A percentile compares a stretch with the other conserved stretches of the same genome.
Evolutionary conservation across 1,284 basidiomycete species (phyloP).

Genomic region (Sanghuangporus weigelae): DNA sequence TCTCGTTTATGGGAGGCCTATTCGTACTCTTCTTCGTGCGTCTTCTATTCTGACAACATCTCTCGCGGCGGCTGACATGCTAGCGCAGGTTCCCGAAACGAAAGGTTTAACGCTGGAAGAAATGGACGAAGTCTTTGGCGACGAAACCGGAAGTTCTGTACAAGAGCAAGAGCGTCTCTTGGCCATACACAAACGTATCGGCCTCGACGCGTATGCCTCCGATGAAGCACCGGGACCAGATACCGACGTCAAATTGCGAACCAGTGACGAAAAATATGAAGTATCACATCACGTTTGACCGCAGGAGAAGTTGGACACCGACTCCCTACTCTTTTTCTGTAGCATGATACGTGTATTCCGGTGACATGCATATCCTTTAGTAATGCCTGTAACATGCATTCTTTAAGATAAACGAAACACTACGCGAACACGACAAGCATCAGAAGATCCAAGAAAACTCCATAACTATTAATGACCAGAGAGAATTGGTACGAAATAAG

Average conservation of each 20-base stretch:
- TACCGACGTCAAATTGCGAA: neutral
- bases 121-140: slow-evolving; percentile 66
- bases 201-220: slow-evolving; percentile 33
- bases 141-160: slow-evolving; percentile 39
- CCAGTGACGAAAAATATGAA: slow-evolving; percentile 7
- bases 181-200: slow-evolving; percentile 54
- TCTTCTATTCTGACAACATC: slow-evolving; percentile 8
- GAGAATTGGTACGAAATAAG: no score
- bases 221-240: neutral
- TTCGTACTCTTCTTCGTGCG: slow-evolving; percentile 60
- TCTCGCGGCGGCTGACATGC: slow-evolving; percentile 1
- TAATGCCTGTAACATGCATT: no score
- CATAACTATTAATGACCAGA: no score
- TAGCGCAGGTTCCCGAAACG: slow-evolving; percentile 54
- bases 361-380: no score
- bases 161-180: slow-evolving; percentile 51
- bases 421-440: no score
- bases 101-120: slow-evolving; percentile 64
- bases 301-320: neutral
- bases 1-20: slow-evolving; percentile 57
- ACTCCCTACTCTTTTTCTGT: neutral
- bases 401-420: no score
- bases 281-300: neutral
- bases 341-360: no score
- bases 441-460: no score